Evolutionary conservation across 2,329 filamentous ascomycete species (phyloP).

Genomic region (Boeremia exigua): DNA sequence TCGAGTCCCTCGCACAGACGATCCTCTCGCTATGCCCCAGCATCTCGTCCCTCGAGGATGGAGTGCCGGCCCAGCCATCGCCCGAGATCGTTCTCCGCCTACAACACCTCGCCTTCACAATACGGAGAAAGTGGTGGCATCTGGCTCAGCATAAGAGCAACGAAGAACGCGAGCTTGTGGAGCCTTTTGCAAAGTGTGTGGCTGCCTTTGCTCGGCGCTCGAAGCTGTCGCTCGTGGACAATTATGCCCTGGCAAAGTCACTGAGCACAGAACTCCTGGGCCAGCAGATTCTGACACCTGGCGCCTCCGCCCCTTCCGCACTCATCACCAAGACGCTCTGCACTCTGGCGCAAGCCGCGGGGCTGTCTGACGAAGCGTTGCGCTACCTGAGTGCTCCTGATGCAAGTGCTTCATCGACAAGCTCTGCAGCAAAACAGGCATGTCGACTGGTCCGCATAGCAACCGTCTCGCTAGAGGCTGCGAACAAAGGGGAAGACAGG

Average conservation of each 20-base stretch:
- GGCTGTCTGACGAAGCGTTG: constrained; percentile 41
- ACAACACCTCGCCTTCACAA: constrained; percentile 67
- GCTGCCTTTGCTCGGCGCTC: constrained; percentile 65
- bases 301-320: not conserved
- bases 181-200: constrained; percentile 69
- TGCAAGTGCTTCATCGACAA: constrained; percentile 16
- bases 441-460: constrained; percentile 36
- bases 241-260: constrained; percentile 50
- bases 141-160: constrained; percentile 66
- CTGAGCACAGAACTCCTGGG: constrained; percentile 23
- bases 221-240: constrained; percentile 40
- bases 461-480: constrained; percentile 39
- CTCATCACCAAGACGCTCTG: constrained; percentile 28
- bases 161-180: constrained; percentile 68
- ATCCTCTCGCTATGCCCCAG: constrained; percentile 72
- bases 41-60: constrained; percentile 69
- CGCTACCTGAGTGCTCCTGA: constrained; percentile 35
- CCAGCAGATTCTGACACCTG: constrained; percentile 1
- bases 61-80: constrained; percentile 61
- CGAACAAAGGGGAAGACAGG: constrained; percentile 25
- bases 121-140: constrained; percentile 70
- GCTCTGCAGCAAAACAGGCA: constrained; percentile 33
- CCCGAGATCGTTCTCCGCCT: constrained; percentile 67
- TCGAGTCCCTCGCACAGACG: constrained; percentile 70
- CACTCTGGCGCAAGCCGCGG: constrained; percentile 45